Percentiles rank a stretch among this genome's conserved stretches.
These are phyloP conservation scores for Boechera divaricarpa DNA, from an alignment of 345 rosid genomes.

Conservation along the genomic window DNA sequence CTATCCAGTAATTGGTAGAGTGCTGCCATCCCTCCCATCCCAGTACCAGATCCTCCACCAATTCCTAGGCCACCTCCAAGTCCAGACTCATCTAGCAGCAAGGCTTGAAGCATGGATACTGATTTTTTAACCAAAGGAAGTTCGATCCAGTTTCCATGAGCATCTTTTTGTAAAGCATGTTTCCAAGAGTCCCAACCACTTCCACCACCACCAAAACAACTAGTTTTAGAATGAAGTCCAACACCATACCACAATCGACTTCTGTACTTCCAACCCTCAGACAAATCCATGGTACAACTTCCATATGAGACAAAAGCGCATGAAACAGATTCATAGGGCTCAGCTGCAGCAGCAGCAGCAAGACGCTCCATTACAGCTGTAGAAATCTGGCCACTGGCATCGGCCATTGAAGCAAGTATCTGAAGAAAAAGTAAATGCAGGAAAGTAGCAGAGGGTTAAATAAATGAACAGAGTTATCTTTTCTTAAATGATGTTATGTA, in stretches of 20 bases:
- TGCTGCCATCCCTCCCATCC: conserved; percentile 99
- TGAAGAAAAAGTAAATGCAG: conserved; percentile 36
- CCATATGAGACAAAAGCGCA: conserved; percentile 98
- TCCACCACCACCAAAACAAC: conserved; percentile 85
- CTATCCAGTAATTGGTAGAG: conserved; percentile 92
- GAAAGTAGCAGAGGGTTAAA: background rate
- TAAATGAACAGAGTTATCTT: background rate
- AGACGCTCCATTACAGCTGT: conserved; percentile 92
- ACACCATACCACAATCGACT: conserved; percentile 95
- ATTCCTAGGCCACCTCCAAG: conserved; percentile 98
- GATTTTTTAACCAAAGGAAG: conserved; percentile 93
- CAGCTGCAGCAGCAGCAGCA: conserved; percentile 96
- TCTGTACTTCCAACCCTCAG: conserved; percentile 96
- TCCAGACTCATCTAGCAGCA: conserved; percentile 87
- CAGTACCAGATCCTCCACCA: conserved; percentile 97
- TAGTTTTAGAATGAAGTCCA: conserved; percentile 67
- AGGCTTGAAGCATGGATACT: conserved; percentile 93
- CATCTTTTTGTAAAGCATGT: conserved; percentile 80
- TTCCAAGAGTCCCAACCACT: conserved; percentile 93
- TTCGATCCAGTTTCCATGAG: conserved; percentile 91
- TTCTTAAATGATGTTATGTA: background rate
- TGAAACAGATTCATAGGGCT: conserved; percentile 93
- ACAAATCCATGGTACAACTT: conserved; percentile 84
- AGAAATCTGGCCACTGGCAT: conserved; percentile 91
- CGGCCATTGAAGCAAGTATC: conserved; percentile 99